Percentiles rank a stretch among this genome's conserved stretches.
phyloP scores from a whole-genome alignment of 1,284 basidiomycete species.

The Mrakiaceae sp. region DNA sequence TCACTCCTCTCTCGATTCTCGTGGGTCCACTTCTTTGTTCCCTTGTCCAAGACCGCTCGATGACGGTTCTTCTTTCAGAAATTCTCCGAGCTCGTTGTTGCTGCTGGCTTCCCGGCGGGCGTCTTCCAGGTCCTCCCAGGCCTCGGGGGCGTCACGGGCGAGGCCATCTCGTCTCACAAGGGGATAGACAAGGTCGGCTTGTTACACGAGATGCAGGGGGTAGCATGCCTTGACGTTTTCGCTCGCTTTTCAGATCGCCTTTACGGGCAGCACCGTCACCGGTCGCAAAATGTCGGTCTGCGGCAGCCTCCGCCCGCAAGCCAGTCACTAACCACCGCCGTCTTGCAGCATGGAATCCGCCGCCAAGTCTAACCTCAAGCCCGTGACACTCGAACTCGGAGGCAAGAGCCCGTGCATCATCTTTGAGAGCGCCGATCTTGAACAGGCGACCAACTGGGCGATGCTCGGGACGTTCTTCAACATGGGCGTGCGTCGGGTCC shows the following conservation, averaged over 20 bases:
- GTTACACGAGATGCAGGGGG: too few species aligned
- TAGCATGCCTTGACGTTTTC: too few species aligned
- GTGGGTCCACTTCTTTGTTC: too few species aligned
- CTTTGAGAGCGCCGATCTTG: constrained; percentile 41
- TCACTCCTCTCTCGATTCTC: too few species aligned
- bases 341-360: constrained; percentile 36
- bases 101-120: constrained; percentile 70
- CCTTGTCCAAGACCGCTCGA: too few species aligned
- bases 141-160: constrained; percentile 69
- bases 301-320: too few species aligned
- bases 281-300: constrained; percentile 73
- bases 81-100: constrained; percentile 60
- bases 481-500: not conserved
- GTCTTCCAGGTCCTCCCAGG: constrained; percentile 84
- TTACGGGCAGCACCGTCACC: constrained; percentile 55
- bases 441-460: constrained; percentile 77
- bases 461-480: constrained; percentile 51
- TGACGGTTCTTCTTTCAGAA: constrained; percentile 41
- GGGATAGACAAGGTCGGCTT: constrained; percentile 58
- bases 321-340: too few species aligned
- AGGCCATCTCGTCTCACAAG: constrained; percentile 61
- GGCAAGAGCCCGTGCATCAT: constrained; percentile 39
- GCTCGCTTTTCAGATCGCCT: constrained; percentile 16
- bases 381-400: constrained; percentile 44
- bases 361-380: constrained; percentile 74